These are phyloP conservation scores for Sutorius australiensis DNA, from an alignment of 768 basidiomycete species.

Conservation along the genomic window DNA sequence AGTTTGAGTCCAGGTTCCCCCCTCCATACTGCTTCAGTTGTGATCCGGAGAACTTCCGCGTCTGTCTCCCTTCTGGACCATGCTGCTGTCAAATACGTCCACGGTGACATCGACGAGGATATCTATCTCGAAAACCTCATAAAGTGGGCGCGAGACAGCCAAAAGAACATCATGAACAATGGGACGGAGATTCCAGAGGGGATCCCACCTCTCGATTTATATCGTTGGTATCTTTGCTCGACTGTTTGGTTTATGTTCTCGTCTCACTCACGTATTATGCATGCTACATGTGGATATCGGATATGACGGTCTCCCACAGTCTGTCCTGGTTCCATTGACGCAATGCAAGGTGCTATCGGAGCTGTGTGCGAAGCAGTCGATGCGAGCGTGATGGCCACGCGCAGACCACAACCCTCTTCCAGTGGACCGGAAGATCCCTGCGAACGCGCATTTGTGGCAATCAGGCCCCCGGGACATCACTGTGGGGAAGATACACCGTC, in stretches of 20 bases:
- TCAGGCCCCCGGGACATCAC: slow-evolving; percentile 92
- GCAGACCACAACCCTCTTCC: slow-evolving; percentile 11
- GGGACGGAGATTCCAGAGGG: slow-evolving; percentile 74
- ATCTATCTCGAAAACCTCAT: slow-evolving; percentile 65
- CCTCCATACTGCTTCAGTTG: slow-evolving; percentile 31
- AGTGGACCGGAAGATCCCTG: slow-evolving; percentile 10
- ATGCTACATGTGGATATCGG: neutral
- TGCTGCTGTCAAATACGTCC: slow-evolving; percentile 68
- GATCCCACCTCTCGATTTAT: slow-evolving; percentile 76
- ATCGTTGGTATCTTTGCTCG: slow-evolving; percentile 47
- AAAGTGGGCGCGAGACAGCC: slow-evolving; percentile 57
- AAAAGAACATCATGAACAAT: slow-evolving; percentile 55
- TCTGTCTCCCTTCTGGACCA: slow-evolving; percentile 46
- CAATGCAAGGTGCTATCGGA: slow-evolving; percentile 78
- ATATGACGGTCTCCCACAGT: slow-evolving; percentile 40
- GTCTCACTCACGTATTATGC: neutral
- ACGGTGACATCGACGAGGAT: slow-evolving; percentile 61
- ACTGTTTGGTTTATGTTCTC: neutral
- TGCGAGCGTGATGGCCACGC: slow-evolving; percentile 39
- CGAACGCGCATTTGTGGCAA: slow-evolving; percentile 68
- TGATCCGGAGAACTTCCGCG: slow-evolving; percentile 45
- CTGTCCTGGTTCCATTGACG: slow-evolving; percentile 70
- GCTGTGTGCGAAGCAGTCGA: slow-evolving; percentile 90
- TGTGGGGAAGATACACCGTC: slow-evolving; percentile 87
- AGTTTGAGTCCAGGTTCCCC: slow-evolving; percentile 30